Evolutionary conservation across 2,329 filamentous ascomycete genomes (phyloP).

Genomic region (Ophiobolus disseminans): DNA sequence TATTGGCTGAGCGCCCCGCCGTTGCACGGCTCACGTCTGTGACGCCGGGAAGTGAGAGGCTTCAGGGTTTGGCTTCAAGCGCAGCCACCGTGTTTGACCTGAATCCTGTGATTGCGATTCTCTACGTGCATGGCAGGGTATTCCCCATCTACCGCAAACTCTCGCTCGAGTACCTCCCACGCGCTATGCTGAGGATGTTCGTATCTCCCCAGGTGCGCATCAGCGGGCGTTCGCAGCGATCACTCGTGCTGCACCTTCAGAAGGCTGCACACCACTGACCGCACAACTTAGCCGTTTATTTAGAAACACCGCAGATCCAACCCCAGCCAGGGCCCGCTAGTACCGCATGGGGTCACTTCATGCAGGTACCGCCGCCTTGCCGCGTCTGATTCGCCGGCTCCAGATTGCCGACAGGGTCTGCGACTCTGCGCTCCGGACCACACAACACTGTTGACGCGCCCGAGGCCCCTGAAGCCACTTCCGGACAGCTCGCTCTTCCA

Average conservation of each 20-base stretch:
- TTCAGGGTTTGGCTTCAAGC: constrained; percentile 14
- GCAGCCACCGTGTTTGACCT: constrained; percentile 39
- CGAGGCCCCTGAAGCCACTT: constrained; percentile 26
- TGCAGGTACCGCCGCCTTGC: constrained; percentile 29
- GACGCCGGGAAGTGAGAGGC: constrained; percentile 19
- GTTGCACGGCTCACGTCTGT: constrained; percentile 30
- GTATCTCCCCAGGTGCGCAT: constrained; percentile 17
- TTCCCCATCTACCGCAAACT: background rate
- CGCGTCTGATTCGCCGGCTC: constrained; percentile 26
- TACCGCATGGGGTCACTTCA: constrained; percentile 10
- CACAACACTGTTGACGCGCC: constrained; percentile 26
- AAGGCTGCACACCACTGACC: constrained; percentile 15
- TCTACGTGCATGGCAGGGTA: constrained; percentile 10
- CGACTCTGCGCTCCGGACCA: constrained; percentile 17
- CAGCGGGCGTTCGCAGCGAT: constrained; percentile 4
- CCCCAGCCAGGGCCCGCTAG: constrained; percentile 13
- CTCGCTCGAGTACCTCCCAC: background rate
- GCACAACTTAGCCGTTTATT: constrained; percentile 28
- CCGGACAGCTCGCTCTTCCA: background rate
- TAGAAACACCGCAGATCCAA: constrained; percentile 21
- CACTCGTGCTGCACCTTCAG: constrained; percentile 15
- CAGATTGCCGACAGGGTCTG: constrained; percentile 27
- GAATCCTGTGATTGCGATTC: constrained; percentile 21
- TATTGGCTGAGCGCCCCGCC: constrained; percentile 26
- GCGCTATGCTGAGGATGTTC: constrained; percentile 14